Conservation (phyloP, 192 early-diverging fungal genomes). For the Backusella morwellensis region DNA sequence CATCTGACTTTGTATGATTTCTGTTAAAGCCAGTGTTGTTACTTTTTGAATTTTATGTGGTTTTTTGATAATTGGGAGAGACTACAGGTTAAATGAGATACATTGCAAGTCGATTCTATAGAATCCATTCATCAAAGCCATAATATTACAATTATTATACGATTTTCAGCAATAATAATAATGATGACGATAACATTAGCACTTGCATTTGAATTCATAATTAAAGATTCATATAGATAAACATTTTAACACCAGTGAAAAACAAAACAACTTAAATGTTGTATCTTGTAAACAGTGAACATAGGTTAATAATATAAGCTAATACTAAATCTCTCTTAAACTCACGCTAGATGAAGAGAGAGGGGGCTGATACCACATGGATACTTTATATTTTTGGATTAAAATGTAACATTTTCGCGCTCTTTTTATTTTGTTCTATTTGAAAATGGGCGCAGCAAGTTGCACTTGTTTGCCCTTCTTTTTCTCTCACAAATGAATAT, state of each 20-base stretch:
- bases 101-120: not conserved
- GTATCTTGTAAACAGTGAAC: not conserved
- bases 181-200: not conserved
- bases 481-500: not conserved
- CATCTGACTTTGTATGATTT: not conserved
- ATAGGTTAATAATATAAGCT: not conserved
- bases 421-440: not conserved
- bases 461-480: not conserved
- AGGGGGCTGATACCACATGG: not conserved
- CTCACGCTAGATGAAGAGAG: not conserved
- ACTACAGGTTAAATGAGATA: not conserved
- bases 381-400: conserved; percentile 1
- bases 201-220: no score
- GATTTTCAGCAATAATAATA: not conserved
- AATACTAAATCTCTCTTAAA: not conserved
- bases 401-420: conserved; percentile 5
- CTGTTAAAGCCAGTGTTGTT: not conserved
- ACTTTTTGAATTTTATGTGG: not conserved
- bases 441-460: not conserved
- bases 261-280: not conserved
- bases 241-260: not conserved
- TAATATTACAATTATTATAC: not conserved
- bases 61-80: not conserved
- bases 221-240: not conserved
- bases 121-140: not conserved